A percentile compares a stretch with the other conserved stretches of the same genome.
phyloP scores from a whole-genome alignment of 306 rosid genomes.

The Myrica gale region DNA sequence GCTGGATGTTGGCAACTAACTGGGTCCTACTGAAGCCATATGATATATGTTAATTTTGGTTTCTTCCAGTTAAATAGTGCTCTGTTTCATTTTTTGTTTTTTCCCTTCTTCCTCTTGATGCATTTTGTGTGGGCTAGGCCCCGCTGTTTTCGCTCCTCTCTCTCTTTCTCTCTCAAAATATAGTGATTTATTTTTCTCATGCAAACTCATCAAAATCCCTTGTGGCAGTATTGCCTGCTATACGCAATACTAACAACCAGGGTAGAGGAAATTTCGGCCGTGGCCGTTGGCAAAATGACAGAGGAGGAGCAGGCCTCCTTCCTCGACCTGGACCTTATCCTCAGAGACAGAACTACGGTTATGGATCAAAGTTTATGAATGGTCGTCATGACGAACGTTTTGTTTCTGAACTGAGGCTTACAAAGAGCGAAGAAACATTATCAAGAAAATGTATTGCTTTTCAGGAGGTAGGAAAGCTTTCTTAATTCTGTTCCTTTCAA shows the following conservation, averaged over 20 bases:
- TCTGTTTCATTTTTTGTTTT: not conserved
- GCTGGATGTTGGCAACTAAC: not conserved
- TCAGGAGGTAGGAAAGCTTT: slow-evolving; percentile 42
- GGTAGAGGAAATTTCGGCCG: slow-evolving; percentile 47
- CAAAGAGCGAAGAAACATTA: slow-evolving; percentile 75
- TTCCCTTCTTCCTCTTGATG: not conserved
- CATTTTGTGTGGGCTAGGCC: not conserved
- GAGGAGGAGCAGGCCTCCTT: slow-evolving; percentile 88
- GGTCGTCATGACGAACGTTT: slow-evolving; percentile 78
- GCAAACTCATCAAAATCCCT: slow-evolving; percentile 10
- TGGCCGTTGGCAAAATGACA: slow-evolving; percentile 67
- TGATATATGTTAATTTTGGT: not conserved
- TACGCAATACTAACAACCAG: slow-evolving; percentile 37
- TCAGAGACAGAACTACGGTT: slow-evolving; percentile 71
- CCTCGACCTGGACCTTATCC: slow-evolving; percentile 94
- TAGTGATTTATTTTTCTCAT: not conserved
- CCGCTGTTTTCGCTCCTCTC: not conserved
- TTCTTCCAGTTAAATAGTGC: not conserved
- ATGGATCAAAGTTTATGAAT: slow-evolving; percentile 59
- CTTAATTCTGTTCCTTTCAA: slow-evolving; percentile 4
- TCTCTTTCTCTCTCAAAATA: not conserved
- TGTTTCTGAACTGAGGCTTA: slow-evolving; percentile 76
- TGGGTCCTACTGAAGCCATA: not conserved
- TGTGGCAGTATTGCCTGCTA: slow-evolving; percentile 43
- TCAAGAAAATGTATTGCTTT: slow-evolving; percentile 56